Base-by-base conservation (phyloP, 768 basidiomycete species). In the Hypholoma fasciculare region DNA sequence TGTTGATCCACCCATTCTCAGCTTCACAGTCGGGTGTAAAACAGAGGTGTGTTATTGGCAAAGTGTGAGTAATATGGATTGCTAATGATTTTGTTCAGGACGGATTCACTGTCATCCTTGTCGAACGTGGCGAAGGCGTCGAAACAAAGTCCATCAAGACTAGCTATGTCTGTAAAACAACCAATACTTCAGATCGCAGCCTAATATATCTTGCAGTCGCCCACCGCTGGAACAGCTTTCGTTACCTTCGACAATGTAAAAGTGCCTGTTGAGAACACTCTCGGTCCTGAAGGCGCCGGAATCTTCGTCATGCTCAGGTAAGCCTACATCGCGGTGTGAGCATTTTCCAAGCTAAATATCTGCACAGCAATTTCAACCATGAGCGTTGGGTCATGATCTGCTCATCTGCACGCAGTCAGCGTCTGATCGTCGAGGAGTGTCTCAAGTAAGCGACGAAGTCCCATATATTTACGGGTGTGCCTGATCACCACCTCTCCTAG, bases 311-410 rank as follows among this genome's bases (percentile, higher is more conserved):
- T 79, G 71, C 71, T 76, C 26, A 78, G 87, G 68, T 78, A 54
- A 23, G 63, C 55, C n/a, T 26, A 53, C 19, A 3, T 37, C 23
- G 42, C 19, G 2, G 5, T 12, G 52, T 37, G n/a, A 19, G 23
- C 30, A 36, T 34, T 52, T 30, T 51, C n/a, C 54, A 19, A 54
- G 46, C 52, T 57, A 38, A 16, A 58, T 44, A 17, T 12, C 20
- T 49, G 52, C 8, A 44, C 44, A 88, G 85, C 61, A 97, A 97
- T 76, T 97, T 96, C 40, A 57, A 57, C 34, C 94, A 96, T 73
- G 95, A 95, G 69, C 88, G 91, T 67, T 96, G 92, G 93, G 89
- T 91, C 53, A 95, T 94, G 90, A 85, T 83, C 69, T 91, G 90
- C 64, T 76, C 82, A 34, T 86, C 83, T 23, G 86, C 86, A 49